A percentile compares a stretch with the other conserved stretches of the same genome.
phyloP scores from a whole-genome alignment of 768 basidiomycete species.

The Suillus cothurnatus region DNA sequence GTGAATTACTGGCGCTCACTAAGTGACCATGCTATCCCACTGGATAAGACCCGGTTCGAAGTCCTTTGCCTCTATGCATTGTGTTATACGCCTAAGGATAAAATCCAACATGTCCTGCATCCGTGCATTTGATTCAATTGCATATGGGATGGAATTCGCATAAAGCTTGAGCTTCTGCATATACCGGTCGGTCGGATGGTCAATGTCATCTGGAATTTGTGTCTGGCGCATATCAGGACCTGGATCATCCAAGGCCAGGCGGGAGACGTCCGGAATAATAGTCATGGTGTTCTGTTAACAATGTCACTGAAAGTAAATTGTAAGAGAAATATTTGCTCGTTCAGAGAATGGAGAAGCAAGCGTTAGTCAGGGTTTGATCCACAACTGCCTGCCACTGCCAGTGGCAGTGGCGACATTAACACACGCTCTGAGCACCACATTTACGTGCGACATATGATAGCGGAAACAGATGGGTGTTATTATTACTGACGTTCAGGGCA shows the following conservation, averaged over 20 bases:
- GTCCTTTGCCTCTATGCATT: slow-evolving; percentile 79
- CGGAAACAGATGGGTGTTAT: neutral
- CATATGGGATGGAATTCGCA: slow-evolving; percentile 71
- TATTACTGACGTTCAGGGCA: slow-evolving; percentile 2
- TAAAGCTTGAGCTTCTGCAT: slow-evolving; percentile 64
- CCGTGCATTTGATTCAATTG: slow-evolving; percentile 71
- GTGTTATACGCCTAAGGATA: slow-evolving; percentile 65
- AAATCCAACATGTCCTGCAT: slow-evolving; percentile 79
- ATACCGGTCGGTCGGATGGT: slow-evolving; percentile 43
- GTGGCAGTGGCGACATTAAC: neutral
- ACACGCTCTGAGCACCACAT: neutral
- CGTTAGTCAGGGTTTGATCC: slow-evolving; percentile 8
- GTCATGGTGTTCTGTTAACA: slow-evolving; percentile 17
- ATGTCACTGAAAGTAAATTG: neutral
- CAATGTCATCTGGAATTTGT: slow-evolving; percentile 34
- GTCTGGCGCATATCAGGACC: slow-evolving; percentile 19
- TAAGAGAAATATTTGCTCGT: slow-evolving; percentile 2
- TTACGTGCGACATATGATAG: neutral
- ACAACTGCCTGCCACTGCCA: neutral
- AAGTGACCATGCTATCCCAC: slow-evolving; percentile 76
- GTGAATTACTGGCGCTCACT: slow-evolving; percentile 48
- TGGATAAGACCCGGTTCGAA: slow-evolving; percentile 80
- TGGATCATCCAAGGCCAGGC: slow-evolving; percentile 45
- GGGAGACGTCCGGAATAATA: slow-evolving; percentile 51
- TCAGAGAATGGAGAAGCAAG: neutral